Evolutionary conservation across 2,329 filamentous ascomycete species (phyloP).

Genomic region (Epichloe bromicola): DNA sequence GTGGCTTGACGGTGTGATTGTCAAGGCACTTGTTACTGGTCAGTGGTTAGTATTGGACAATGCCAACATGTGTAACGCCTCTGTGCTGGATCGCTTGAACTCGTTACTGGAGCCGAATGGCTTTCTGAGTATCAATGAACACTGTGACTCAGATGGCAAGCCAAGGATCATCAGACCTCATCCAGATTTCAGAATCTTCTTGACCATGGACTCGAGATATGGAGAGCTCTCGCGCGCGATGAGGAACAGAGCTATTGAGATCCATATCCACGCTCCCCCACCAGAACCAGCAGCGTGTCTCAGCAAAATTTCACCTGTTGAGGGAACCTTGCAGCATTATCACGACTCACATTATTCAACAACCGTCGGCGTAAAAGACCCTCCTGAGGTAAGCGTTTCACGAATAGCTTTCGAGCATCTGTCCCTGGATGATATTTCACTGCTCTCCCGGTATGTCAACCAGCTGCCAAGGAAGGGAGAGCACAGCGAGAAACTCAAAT

Average conservation of each 20-base stretch:
- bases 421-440: constrained; percentile 30
- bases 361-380: constrained; percentile 13
- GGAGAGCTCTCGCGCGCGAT: constrained; percentile 93
- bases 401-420: constrained; percentile 32
- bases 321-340: constrained; percentile 36
- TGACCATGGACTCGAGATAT: constrained; percentile 84
- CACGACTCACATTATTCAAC: constrained; percentile 23
- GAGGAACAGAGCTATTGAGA: constrained; percentile 87
- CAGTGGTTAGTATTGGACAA: constrained; percentile 94
- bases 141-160: constrained; percentile 69
- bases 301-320: constrained; percentile 32
- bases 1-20: constrained; percentile 88
- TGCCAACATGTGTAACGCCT: constrained; percentile 90
- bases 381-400: constrained; percentile 14
- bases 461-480: constrained; percentile 8
- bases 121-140: constrained; percentile 81
- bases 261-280: constrained; percentile 51
- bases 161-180: constrained; percentile 72
- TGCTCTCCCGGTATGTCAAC: constrained; percentile 23
- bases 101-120: constrained; percentile 88
- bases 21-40: constrained; percentile 73
- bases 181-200: constrained; percentile 76
- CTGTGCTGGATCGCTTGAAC: constrained; percentile 86
- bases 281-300: constrained; percentile 20
- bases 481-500: constrained; percentile 3